These are phyloP conservation scores for Acanthamoeba sp. DNA, from an alignment of 208 protist species.

Conservation along the genomic window DNA sequence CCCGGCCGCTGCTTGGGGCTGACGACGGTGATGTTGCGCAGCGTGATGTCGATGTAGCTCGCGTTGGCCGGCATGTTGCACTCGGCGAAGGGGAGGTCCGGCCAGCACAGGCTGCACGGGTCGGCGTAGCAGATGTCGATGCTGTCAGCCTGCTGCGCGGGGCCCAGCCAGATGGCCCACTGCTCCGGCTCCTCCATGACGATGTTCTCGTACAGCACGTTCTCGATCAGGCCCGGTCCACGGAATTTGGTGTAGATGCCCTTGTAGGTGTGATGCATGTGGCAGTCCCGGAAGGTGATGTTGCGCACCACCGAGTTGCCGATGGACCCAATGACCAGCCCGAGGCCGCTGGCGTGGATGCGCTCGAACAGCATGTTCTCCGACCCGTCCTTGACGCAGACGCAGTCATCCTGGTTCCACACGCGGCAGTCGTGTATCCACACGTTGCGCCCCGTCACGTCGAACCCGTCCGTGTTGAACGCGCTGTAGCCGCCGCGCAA, in stretches of 20 bases:
- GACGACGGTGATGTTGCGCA: slow-evolving; percentile 79
- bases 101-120: slow-evolving; percentile 80
- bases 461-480: slow-evolving; percentile 89
- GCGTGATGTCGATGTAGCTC: slow-evolving; percentile 79
- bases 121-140: slow-evolving; percentile 78
- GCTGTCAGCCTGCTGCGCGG: slow-evolving; percentile 85
- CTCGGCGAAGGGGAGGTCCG: slow-evolving; percentile 33
- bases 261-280: slow-evolving; percentile 86
- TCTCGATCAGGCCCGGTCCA: slow-evolving; percentile 71
- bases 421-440: slow-evolving; percentile 87
- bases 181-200: slow-evolving; percentile 82
- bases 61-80: slow-evolving; percentile 79
- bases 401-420: slow-evolving; percentile 89
- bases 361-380: slow-evolving; percentile 88
- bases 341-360: slow-evolving; percentile 85
- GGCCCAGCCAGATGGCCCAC: slow-evolving; percentile 87
- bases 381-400: slow-evolving; percentile 84
- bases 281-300: slow-evolving; percentile 87
- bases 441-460: slow-evolving; percentile 86
- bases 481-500: no score
- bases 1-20: slow-evolving; percentile 74
- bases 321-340: slow-evolving; percentile 87
- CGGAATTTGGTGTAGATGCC: slow-evolving; percentile 87
- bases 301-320: slow-evolving; percentile 82
- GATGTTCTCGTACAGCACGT: slow-evolving; percentile 87